Base-by-base conservation (phyloP, 2,329 filamentous ascomycete genomes). In the Apiospora hydei region DNA sequence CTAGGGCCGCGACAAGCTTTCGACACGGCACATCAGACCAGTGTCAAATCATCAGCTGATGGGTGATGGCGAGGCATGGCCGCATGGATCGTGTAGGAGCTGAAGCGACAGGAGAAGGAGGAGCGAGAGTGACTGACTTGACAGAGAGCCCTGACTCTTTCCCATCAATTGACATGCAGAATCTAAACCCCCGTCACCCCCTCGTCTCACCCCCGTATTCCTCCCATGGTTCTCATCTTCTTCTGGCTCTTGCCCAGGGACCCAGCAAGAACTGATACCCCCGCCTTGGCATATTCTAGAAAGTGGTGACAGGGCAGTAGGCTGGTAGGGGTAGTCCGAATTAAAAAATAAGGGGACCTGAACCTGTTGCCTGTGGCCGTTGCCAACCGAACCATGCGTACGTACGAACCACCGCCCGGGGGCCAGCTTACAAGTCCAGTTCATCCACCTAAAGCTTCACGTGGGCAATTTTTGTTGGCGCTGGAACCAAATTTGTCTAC, bases 381-480 rank as follows among this genome's bases (percentile, higher is more conserved):
- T 38, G 57, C 57, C 57, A 64, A 64, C 34, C 34, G 57, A 41
- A 41, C 57, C 30, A 38, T 41, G n/a, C 57, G 57, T 64, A 41
- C 57, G 57, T 64, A 64, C 30, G 57, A 64, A 41, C 30, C 30
- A 64, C 34, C 34, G 30, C 30, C 30, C 24, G 53, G 30, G 14
- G 26, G 30, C 6, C 26, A 38, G 53, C 30, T 38, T 38, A 30
- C 6, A n/a, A 21, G 30, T 10, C 53, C 18, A 64, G 57, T 34
- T 41, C 34, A 64, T 64, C 57, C 57, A 64, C 57, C 34, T 64
- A 34, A 24, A 41, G 57, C n/a, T 64, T 64, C 57, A 64, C 34
- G 57, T 64, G 57, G 57, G 57, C 57, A 61, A 61, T 61, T 38
- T 61, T 61, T 21, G 34, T 38, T 61, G 53, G 53, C 53, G 53